Percentiles rank a stretch among this genome's conserved stretches.
Conservation (phyloP, 129 eudicot genomes). For the Lactuca sativa region DNA sequence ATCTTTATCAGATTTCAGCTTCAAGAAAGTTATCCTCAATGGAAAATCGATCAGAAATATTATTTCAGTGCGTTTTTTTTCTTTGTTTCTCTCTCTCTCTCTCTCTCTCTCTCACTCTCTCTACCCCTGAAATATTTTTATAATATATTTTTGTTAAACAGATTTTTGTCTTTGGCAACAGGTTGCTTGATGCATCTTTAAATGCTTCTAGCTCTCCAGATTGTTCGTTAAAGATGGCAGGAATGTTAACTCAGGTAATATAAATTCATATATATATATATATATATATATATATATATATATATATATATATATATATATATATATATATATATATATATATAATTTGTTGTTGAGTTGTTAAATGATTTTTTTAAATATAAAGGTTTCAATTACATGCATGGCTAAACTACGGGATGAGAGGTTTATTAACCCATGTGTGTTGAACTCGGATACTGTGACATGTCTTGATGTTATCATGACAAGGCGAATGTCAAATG, state of each 20-base stretch:
- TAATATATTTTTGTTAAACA: no score
- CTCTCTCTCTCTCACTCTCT: no score
- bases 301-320: no score
- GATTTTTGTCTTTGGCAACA: no score
- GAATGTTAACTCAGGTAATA: slow-evolving; percentile 72
- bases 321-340: no score
- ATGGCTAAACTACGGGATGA: slow-evolving; percentile 97
- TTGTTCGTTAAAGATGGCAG: no score
- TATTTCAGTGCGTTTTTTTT: slow-evolving; percentile 61
- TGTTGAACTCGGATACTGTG: slow-evolving; percentile 61
- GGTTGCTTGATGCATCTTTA: no score
- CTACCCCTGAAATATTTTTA: not conserved
- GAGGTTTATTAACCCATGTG: slow-evolving; percentile 67
- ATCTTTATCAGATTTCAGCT: slow-evolving; percentile 62
- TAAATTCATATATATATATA: not conserved
- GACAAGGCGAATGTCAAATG: slow-evolving; percentile 82
- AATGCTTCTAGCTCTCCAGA: no score
- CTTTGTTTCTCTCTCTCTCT: not conserved
- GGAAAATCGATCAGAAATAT: slow-evolving; percentile 69
- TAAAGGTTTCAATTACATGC: slow-evolving; percentile 86
- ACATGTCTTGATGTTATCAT: slow-evolving; percentile 78
- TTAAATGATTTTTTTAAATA: not conserved
- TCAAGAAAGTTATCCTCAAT: slow-evolving; percentile 74
- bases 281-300: no score
- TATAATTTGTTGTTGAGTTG: not conserved